Percentiles rank a stretch among this genome's conserved stretches.
These are phyloP conservation scores for Cercospora janseana DNA, from an alignment of 2,329 filamentous ascomycete species.

Conservation along the genomic window DNA sequence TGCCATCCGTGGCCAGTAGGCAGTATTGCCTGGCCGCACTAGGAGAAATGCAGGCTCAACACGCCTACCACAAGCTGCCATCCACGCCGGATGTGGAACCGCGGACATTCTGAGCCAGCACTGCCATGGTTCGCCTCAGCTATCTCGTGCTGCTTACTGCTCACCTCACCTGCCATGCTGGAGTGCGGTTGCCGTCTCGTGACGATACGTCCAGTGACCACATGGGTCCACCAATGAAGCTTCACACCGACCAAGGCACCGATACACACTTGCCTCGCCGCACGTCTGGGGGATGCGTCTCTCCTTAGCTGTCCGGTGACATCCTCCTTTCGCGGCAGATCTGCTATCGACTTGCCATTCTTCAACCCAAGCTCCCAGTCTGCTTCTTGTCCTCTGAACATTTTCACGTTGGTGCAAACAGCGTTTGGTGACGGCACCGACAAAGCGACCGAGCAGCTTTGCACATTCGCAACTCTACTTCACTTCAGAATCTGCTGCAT, in stretches of 20 bases:
- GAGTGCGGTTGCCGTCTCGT: slow-evolving; percentile 18
- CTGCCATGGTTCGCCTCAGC: slow-evolving; percentile 27
- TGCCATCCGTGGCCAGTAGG: slow-evolving; percentile 27
- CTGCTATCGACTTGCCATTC: slow-evolving; percentile 15
- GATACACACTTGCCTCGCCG: slow-evolving; percentile 11
- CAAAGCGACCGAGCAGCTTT: slow-evolving; percentile 15
- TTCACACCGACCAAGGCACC: slow-evolving; percentile 22
- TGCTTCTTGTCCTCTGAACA: slow-evolving; percentile 12
- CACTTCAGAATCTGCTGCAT: slow-evolving; percentile 13
- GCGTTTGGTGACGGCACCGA: slow-evolving; percentile 16
- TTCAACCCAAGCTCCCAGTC: slow-evolving; percentile 14
- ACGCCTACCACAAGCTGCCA: slow-evolving; percentile 17
- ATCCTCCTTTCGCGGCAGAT: slow-evolving; percentile 9
- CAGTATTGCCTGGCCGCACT: slow-evolving; percentile 22
- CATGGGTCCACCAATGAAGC: slow-evolving; percentile 25
- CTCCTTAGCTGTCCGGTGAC: slow-evolving; percentile 15
- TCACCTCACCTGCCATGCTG: slow-evolving; percentile 15
- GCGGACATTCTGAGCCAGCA: slow-evolving; percentile 22
- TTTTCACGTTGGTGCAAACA: slow-evolving; percentile 15
- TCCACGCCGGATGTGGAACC: slow-evolving; percentile 9
- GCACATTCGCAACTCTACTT: slow-evolving; percentile 13
- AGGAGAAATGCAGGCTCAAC: slow-evolving; percentile 15
- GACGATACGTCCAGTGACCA: slow-evolving; percentile 12
- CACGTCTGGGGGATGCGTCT: slow-evolving; percentile 9
- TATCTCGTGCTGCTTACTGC: slow-evolving; percentile 17